Conservation (phyloP, 352 stramenopile genomes). For the Thraustotheca clavata region DNA sequence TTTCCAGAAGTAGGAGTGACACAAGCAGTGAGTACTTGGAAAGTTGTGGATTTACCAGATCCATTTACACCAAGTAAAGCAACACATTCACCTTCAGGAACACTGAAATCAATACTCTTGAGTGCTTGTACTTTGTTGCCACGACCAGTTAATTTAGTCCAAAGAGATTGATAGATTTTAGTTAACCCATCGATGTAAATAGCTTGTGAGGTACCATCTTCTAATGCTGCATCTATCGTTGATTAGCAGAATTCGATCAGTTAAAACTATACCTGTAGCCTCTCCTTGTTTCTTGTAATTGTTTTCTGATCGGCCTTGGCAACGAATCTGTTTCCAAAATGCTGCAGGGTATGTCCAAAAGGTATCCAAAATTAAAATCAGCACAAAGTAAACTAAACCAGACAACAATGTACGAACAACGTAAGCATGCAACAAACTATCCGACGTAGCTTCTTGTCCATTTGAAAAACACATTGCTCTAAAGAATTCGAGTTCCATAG, state of each 20-base stretch:
- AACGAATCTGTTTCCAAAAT: conserved; percentile 29
- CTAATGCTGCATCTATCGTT: too few species aligned
- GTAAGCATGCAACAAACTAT: neutral
- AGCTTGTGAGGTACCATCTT: too few species aligned
- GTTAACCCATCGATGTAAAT: too few species aligned
- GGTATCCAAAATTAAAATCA: conserved; percentile 51
- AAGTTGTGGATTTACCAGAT: conserved; percentile 96
- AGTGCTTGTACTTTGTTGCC: conserved; percentile 26
- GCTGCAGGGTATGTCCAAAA: conserved; percentile 67
- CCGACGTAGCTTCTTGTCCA: neutral
- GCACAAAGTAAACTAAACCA: conserved; percentile 36
- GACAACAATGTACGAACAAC: conserved; percentile 9
- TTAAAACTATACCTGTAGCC: too few species aligned
- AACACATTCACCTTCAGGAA: conserved; percentile 85
- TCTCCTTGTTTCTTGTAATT: too few species aligned
- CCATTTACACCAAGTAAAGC: conserved; percentile 92
- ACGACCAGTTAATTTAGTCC: too few species aligned
- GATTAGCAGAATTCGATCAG: too few species aligned
- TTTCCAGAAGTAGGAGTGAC: conserved; percentile 60
- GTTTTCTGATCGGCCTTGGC: too few species aligned
- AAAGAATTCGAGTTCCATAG: conserved; percentile 34
- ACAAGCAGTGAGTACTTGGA: conserved; percentile 92
- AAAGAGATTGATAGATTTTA: too few species aligned
- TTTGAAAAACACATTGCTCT: conserved; percentile 36
- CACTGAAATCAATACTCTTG: conserved; percentile 68